Evolutionary conservation across 75 land plant genomes (phyloP), one percentile per base, ranked within the genome.

Genomic region (Azolla pinnata): DNA sequence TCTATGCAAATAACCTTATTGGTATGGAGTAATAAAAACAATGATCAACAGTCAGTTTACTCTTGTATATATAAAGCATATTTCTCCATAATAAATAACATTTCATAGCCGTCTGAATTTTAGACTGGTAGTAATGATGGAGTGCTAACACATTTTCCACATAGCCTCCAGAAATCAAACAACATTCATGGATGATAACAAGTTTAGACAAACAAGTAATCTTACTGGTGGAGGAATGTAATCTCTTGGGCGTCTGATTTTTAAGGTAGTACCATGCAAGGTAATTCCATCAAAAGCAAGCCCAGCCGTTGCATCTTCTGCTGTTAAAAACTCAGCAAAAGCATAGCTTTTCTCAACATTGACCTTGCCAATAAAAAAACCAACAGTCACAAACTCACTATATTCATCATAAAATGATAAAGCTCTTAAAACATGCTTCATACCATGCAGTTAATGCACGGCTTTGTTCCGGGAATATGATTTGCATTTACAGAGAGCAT

Each of bases 321-420:
- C 87, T n/a, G 95, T 92, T 20, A 92, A 77, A 74, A 92, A 92
- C 63, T 92, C 95, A 46, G 84, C 82, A 74, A 88, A 58, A 53
- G 97, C 95, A 62, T 88, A 92, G 51, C 60, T 65, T 40, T 88
- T 92, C 32, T 88, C 97, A 61, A 72, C 82, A 65, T 83, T 77
- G 31, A 92, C 80, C 97, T 92, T 81, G n/a, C n/a, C n/a, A n/a
- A n/a, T n/a, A n/a, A n/a, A n/a, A n/a, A n/a, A n/a, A n/a, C n/a
- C 10, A 17, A 42, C 17, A 42, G 10, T 10, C 17, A 42, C 17
- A 42, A 42, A 17, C 44, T 10, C 44, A 10, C 10, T 42, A 10
- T 42, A 10, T 10, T 42, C 44, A 42, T 10, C 10, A 57, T 18
- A 32, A 26, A 46, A 46, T n/a, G 27, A 20, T 16, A 44, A 51